Evolutionary conservation across 345 rosid genomes (phyloP), one percentile per base, ranked within the genome.

Genomic region (Hypericum androsaemum): DNA sequence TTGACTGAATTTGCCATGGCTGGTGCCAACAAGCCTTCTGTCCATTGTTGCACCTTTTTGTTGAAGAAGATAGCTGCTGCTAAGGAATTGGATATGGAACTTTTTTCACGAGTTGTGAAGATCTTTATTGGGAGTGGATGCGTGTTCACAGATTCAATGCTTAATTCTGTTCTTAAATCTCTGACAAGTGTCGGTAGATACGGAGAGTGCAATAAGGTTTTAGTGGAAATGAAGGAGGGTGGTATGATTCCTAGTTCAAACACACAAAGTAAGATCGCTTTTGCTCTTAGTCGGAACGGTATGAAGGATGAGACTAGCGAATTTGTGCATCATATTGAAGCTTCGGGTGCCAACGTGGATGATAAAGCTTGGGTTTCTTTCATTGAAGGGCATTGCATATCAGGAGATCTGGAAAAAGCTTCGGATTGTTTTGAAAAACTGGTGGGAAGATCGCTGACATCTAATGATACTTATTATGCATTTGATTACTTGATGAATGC

Each of bases 1-100:
- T 73, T 85, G 63, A 88, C 81, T 45, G 94, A 81, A 61, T 65
- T 77, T 72, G 90, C 89, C 14, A 71, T 83, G 95, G 66, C 55
- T 43, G 78, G 84, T 71, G 58, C 67, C 37, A 62, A 74, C 71
- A 80, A 70, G 65, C 99, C 90, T 22, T 70, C 82, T 10, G 62
- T 22, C 17, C 56, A 57, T 39, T 74, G 77, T 56, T 77, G 77
- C 60, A 62, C 72, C 37, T 70, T 77, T 74, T 65, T 92, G 59
- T 71, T 92, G 65, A 80, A 70, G 76, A 86, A 80, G 71, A 73
- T 86, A 63, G 80, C 54, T 7, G 83, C 74, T 9, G 67, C 68
- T 49, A 80, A 85, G 69, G 60, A 64, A 53, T 59, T 85, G 40
- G 90, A 92, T 58, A 50, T 81, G 76, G 65, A 56, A 39, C 79